These are phyloP conservation scores for Lecanicillium sp. DNA, from an alignment of 2,329 filamentous ascomycete species.

Conservation along the genomic window DNA sequence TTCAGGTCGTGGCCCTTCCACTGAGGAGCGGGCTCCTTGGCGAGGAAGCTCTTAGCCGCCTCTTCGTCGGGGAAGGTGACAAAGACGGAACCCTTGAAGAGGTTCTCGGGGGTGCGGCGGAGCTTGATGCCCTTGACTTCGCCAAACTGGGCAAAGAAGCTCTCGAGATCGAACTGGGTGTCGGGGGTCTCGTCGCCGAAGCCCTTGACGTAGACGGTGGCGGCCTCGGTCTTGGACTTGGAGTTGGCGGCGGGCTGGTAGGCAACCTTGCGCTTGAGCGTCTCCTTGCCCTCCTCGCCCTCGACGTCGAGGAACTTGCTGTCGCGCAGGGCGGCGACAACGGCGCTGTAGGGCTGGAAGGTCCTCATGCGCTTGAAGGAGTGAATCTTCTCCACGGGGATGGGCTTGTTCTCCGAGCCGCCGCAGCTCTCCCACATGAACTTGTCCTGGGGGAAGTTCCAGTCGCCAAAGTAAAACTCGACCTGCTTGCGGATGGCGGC, in stretches of 20 bases:
- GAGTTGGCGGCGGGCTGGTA: conserved; percentile 51
- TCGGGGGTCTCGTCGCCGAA: conserved; percentile 79
- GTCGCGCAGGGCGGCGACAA: conserved; percentile 75
- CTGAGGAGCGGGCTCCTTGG: conserved; percentile 69
- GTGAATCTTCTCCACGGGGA: conserved; percentile 70
- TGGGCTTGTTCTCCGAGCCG: conserved; percentile 72
- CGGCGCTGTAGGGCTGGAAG: conserved; percentile 79
- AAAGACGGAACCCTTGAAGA: conserved; percentile 95
- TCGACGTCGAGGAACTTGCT: conserved; percentile 66
- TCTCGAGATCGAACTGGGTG: conserved; percentile 90
- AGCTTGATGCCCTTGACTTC: conserved; percentile 77
- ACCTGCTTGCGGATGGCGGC: conserved; percentile 80
- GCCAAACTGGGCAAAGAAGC: conserved; percentile 78
- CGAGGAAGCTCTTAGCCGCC: conserved; percentile 71
- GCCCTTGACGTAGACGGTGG: conserved; percentile 86
- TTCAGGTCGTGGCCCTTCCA: conserved; percentile 75
- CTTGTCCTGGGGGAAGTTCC: conserved; percentile 81
- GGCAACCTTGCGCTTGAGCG: conserved; percentile 68
- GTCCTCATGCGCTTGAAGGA: conserved; percentile 93
- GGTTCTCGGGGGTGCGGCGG: conserved; percentile 61
- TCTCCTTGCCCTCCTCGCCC: conserved; percentile 66
- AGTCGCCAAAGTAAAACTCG: conserved; percentile 93
- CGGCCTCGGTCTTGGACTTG: conserved; percentile 59
- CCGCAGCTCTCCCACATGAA: conserved; percentile 75
- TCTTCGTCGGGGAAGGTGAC: conserved; percentile 84